Percentiles rank a stretch among this genome's conserved stretches.
Evolutionary conservation across 2,329 filamentous ascomycete genomes (phyloP).

Genomic region (Trichoderma atrobrunneum): DNA sequence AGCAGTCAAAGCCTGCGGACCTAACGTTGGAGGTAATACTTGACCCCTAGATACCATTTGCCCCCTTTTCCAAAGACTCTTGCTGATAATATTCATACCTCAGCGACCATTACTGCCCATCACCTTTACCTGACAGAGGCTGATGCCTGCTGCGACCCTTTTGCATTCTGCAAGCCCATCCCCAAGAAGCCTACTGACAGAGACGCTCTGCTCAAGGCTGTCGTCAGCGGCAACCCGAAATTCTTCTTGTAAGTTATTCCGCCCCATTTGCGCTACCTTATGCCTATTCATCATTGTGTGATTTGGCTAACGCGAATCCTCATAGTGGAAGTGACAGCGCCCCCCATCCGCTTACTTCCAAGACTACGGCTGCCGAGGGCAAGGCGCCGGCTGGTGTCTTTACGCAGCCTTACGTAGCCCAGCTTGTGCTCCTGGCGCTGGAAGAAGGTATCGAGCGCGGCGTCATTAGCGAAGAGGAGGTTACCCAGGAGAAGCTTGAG

Average conservation of each 20-base stretch:
- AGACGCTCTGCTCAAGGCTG: conserved; percentile 66
- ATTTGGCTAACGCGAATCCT: not conserved
- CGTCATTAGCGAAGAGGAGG: conserved; percentile 48
- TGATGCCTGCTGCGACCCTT: conserved; percentile 58
- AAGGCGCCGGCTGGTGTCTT: conserved; percentile 72
- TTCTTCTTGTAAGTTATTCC: conserved; percentile 65
- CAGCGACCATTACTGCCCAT: conserved; percentile 79
- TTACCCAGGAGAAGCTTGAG: conserved; percentile 53
- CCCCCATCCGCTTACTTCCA: conserved; percentile 60
- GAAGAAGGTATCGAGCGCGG: conserved; percentile 59
- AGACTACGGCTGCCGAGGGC: conserved; percentile 46
- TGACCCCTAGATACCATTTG: not conserved
- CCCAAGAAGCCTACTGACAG: conserved; percentile 71
- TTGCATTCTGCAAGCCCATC: conserved; percentile 72
- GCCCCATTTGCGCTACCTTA: not conserved
- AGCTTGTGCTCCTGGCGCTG: conserved; percentile 60
- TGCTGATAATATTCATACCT: not conserved
- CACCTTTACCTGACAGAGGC: conserved; percentile 80
- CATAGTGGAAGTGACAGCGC: conserved; percentile 58
- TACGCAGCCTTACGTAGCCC: conserved; percentile 69
- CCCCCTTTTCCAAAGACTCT: not conserved
- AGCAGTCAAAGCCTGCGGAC: conserved; percentile 72
- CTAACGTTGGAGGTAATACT: conserved; percentile 61
- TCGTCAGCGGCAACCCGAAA: conserved; percentile 57
- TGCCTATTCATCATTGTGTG: not conserved